Percentiles rank a stretch among this genome's conserved stretches.
Conservation (phyloP, 495 filamentous ascomycete species). For the Neurospora hispaniola region DNA sequence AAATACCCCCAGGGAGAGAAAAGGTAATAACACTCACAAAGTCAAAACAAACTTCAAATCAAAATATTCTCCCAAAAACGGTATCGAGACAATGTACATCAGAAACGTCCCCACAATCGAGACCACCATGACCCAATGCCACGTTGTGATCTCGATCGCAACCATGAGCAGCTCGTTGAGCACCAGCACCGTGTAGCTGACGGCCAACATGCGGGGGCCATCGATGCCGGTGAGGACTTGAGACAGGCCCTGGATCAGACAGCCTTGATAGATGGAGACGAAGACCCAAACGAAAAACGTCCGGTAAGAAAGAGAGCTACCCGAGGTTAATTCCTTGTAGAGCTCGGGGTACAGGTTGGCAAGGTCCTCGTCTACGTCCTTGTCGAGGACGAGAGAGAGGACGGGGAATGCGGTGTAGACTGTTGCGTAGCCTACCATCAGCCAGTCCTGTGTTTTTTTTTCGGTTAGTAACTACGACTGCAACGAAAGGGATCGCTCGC, state of each 20-base stretch:
- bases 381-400: conserved; percentile 90
- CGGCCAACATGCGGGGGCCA: conserved; percentile 66
- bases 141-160: conserved; percentile 88
- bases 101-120: conserved; percentile 69
- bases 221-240: conserved; percentile 74
- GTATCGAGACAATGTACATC: conserved; percentile 71
- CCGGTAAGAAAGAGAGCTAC: conserved; percentile 73
- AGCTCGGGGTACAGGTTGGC: conserved; percentile 95
- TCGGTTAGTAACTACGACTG: conserved; percentile 11
- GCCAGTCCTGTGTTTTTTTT: conserved; percentile 55
- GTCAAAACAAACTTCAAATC: conserved; percentile 72
- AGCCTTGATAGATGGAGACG: conserved; percentile 89
- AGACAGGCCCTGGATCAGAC: conserved; percentile 83
- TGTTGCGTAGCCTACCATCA: conserved; percentile 93
- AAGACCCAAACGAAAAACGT: conserved; percentile 98
- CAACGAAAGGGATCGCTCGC: neutral
- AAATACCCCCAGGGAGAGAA: no score
- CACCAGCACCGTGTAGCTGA: conserved; percentile 85
- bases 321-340: conserved; percentile 87
- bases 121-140: conserved; percentile 90
- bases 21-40: conserved; percentile 29
- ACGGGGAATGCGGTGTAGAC: conserved; percentile 93
- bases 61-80: conserved; percentile 84
- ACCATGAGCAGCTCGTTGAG: conserved; percentile 97
- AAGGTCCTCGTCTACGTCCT: conserved; percentile 85